Evolutionary conservation across 2,329 filamentous ascomycete species (phyloP).

Genomic region (Penicillium sclerotigenum): DNA sequence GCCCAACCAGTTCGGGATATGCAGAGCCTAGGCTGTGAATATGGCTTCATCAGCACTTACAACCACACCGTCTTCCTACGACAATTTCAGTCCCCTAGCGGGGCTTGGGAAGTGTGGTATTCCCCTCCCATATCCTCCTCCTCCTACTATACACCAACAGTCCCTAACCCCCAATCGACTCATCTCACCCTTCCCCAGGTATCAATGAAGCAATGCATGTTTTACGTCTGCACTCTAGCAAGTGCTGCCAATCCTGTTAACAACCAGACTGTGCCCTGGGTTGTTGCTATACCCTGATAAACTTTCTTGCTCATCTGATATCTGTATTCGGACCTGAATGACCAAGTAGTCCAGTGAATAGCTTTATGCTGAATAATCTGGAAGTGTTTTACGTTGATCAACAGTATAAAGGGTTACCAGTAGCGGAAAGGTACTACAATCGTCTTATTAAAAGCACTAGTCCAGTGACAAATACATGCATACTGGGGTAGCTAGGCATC

Average conservation of each 20-base stretch:
- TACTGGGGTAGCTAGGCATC: neutral
- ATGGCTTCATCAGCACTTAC: neutral
- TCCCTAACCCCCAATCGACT: neutral
- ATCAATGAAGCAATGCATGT: neutral
- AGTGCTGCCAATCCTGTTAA: neutral
- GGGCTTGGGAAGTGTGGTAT: neutral
- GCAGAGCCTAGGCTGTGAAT: neutral
- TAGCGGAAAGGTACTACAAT: neutral
- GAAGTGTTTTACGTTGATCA: neutral
- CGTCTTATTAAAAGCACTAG: neutral
- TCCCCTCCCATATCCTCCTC: neutral
- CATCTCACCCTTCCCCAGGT: neutral
- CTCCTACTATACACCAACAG: neutral
- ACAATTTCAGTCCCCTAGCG: neutral
- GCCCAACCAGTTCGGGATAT: neutral
- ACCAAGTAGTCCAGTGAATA: neutral
- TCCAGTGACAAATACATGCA: neutral
- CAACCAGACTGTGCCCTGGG: neutral
- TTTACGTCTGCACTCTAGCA: neutral
- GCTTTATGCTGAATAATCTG: neutral
- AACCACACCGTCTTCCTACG: neutral
- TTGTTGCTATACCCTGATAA: neutral
- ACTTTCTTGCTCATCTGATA: neutral
- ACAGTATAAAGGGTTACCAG: neutral
- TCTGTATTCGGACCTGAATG: neutral